Percentiles rank a stretch among this genome's conserved stretches.
Conservation (phyloP, 768 basidiomycete species). For the Tylopilus felleus region DNA sequence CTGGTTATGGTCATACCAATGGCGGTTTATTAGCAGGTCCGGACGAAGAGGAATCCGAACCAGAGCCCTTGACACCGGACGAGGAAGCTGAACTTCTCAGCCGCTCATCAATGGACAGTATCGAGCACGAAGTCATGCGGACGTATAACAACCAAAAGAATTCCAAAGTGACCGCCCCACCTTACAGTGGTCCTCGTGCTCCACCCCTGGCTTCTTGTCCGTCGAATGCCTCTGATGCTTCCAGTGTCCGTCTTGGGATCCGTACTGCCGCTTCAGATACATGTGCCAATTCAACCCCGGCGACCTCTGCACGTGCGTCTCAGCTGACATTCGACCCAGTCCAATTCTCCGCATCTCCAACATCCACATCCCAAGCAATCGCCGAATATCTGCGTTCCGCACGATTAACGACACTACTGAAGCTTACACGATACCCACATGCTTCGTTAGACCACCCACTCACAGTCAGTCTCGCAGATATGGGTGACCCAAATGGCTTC, state of each 20-base stretch:
- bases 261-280: conserved; percentile 44
- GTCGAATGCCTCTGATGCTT: conserved; percentile 55
- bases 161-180: conserved; percentile 31
- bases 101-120: conserved; percentile 85
- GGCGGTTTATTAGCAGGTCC: conserved; percentile 42
- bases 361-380: conserved; percentile 63
- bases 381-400: conserved; percentile 87
- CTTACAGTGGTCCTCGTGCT: conserved; percentile 43
- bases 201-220: conserved; percentile 27
- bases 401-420: conserved; percentile 77
- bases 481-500: conserved; percentile 80
- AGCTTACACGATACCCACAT: conserved; percentile 76
- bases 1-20: conserved; percentile 47
- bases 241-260: conserved; percentile 38
- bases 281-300: conserved; percentile 50
- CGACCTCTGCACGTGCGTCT: conserved; percentile 19
- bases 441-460: conserved; percentile 71
- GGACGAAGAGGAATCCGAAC: conserved; percentile 51
- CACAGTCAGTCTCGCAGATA: conserved; percentile 88
- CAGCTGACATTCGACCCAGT: conserved; percentile 26
- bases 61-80: conserved; percentile 47
- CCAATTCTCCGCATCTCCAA: conserved; percentile 44
- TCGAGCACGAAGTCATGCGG: conserved; percentile 75
- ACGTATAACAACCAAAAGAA: conserved; percentile 60
- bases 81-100: conserved; percentile 66